Evolutionary conservation across 208 protist species (phyloP).

Genomic region (Trypanosomatidae sp.): DNA sequence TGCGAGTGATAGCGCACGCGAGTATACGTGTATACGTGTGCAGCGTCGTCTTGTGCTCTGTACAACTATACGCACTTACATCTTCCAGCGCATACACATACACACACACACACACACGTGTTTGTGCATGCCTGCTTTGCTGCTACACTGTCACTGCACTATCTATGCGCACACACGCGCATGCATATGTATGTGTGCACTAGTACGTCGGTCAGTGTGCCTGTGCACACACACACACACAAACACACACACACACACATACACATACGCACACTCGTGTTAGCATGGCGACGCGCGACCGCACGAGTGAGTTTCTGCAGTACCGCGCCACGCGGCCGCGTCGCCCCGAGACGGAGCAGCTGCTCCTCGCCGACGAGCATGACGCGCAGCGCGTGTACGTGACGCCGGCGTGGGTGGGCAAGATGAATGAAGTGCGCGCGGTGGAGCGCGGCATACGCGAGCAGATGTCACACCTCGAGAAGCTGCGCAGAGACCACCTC

Average conservation of each 20-base stretch:
- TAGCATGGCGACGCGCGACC: slow-evolving; percentile 85
- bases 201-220: background rate
- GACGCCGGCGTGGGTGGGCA: slow-evolving; percentile 67
- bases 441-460: slow-evolving; percentile 53
- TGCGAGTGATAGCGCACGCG: too few species aligned
- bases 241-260: too few species aligned
- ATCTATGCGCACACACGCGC: background rate
- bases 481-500: slow-evolving; percentile 65
- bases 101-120: too few species aligned
- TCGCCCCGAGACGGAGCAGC: slow-evolving; percentile 48
- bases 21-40: too few species aligned
- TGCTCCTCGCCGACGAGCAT: slow-evolving; percentile 43
- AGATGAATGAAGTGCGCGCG: slow-evolving; percentile 68
- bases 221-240: too few species aligned
- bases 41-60: too few species aligned
- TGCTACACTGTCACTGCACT: too few species aligned
- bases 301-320: slow-evolving; percentile 76
- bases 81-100: too few species aligned
- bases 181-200: background rate
- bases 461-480: slow-evolving; percentile 59
- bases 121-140: too few species aligned
- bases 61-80: too few species aligned
- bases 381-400: slow-evolving; percentile 40
- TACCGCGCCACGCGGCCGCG: slow-evolving; percentile 49
- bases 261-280: too few species aligned